These are phyloP conservation scores for Niebla homalea DNA, from an alignment of 495 filamentous ascomycete genomes.

Conservation along the genomic window DNA sequence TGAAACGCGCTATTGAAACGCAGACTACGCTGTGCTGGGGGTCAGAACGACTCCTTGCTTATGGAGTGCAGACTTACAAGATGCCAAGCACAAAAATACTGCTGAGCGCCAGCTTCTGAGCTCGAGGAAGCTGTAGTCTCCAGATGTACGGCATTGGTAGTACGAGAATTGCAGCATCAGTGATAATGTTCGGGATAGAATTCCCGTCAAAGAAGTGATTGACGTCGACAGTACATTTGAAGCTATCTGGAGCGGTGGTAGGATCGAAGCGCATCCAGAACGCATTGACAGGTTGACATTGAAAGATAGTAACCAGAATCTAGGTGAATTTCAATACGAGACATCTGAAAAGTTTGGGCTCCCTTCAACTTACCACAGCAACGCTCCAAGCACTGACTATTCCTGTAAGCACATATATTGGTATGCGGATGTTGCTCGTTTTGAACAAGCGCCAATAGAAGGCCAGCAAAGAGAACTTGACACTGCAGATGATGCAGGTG, in stretches of 20 bases:
- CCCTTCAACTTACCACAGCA: slow-evolving; percentile 1
- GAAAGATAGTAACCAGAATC: slow-evolving; percentile 1
- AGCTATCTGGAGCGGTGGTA: background rate
- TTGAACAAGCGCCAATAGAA: slow-evolving; percentile 16
- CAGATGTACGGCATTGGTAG: slow-evolving; percentile 36
- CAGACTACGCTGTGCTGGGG: background rate
- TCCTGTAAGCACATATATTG: slow-evolving; percentile 1
- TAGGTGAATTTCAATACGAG: background rate
- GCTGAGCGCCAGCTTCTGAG: slow-evolving; percentile 33
- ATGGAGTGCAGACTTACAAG: slow-evolving; percentile 24
- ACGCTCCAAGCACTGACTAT: slow-evolving; percentile 2
- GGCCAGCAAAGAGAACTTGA: slow-evolving; percentile 15
- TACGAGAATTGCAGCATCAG: slow-evolving; percentile 34
- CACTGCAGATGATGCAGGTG: slow-evolving; percentile 1
- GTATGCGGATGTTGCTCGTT: background rate
- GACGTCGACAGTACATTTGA: slow-evolving; percentile 1
- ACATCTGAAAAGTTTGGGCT: background rate
- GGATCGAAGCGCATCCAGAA: background rate
- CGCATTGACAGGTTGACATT: background rate
- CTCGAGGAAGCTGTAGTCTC: slow-evolving; percentile 29
- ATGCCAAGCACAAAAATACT: slow-evolving; percentile 34
- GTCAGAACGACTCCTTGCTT: background rate
- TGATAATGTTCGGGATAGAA: slow-evolving; percentile 28
- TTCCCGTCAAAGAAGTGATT: background rate
- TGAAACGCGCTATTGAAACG: slow-evolving; percentile 1